A percentile compares a stretch with the other conserved stretches of the same genome.
Conservation (phyloP, 805 yeast species). For the Cyberlindnera meyerae region DNA sequence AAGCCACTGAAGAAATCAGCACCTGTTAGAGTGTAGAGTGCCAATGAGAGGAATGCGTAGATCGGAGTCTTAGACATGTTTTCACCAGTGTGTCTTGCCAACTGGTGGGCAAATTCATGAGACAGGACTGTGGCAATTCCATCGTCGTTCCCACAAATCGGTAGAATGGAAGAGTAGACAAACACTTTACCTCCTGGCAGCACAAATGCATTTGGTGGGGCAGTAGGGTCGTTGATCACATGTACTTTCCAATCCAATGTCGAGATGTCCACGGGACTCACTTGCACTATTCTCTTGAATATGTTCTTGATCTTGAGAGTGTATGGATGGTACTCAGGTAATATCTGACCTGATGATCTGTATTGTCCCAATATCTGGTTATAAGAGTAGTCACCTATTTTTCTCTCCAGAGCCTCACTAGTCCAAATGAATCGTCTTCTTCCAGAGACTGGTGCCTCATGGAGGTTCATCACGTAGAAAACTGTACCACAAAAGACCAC, state of each 20-base stretch:
- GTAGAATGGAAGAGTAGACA: constrained; percentile 73
- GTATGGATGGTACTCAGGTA: constrained; percentile 62
- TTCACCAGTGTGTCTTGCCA: constrained; percentile 90
- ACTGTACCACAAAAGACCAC: constrained; percentile 32
- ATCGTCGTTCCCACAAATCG: constrained; percentile 75
- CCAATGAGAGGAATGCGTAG: constrained; percentile 47
- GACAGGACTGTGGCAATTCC: constrained; percentile 93
- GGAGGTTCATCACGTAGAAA: constrained; percentile 49
- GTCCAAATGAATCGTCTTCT: constrained; percentile 69
- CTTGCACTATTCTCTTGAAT: constrained; percentile 59
- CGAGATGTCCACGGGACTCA: constrained; percentile 39
- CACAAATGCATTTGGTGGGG: constrained; percentile 96
- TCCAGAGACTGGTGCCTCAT: constrained; percentile 78
- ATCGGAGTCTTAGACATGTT: constrained; percentile 74
- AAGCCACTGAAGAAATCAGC: constrained; percentile 47
- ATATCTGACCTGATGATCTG: constrained; percentile 33
- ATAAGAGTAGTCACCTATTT: constrained; percentile 62
- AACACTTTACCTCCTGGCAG: constrained; percentile 95
- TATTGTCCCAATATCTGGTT: constrained; percentile 53
- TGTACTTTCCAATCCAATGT: constrained; percentile 69
- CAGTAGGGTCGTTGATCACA: constrained; percentile 61
- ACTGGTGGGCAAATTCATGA: constrained; percentile 91
- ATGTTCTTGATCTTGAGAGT: constrained; percentile 51
- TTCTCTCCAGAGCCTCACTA: constrained; percentile 57
- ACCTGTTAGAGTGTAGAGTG: constrained; percentile 60